A percentile compares a stretch with the other conserved stretches of the same genome.
Evolutionary conservation across 257 asterid genomes (phyloP).

Genomic region (Solanum sejunctum): DNA sequence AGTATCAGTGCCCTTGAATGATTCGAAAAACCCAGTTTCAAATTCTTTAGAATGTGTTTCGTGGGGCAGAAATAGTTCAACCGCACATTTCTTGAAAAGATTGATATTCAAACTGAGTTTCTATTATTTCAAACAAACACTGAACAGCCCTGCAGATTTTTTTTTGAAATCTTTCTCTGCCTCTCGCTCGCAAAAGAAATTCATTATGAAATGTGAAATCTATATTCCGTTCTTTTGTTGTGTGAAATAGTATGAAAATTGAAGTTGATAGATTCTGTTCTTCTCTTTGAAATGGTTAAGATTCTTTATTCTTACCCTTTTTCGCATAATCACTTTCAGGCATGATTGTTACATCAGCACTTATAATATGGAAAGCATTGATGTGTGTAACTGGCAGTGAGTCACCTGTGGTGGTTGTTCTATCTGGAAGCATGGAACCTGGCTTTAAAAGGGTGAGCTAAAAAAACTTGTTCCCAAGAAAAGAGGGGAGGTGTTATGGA

Average conservation of each 20-base stretch:
- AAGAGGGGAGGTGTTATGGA: neutral
- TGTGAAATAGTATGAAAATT: neutral
- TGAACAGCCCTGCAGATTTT: neutral
- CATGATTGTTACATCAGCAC: slow-evolving; percentile 94
- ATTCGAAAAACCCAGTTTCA: neutral
- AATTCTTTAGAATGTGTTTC: neutral
- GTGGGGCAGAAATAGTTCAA: neutral
- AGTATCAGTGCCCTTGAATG: neutral
- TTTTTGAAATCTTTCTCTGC: neutral
- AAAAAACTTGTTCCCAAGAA: neutral
- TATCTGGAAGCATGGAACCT: slow-evolving; percentile 99
- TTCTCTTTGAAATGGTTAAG: neutral
- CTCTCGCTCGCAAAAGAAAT: neutral
- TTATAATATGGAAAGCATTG: slow-evolving; percentile 95
- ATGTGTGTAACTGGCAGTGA: slow-evolving; percentile 96
- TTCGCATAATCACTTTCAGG: slow-evolving; percentile 32
- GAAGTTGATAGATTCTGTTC: neutral
- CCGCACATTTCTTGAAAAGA: neutral
- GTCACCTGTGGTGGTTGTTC: slow-evolving; percentile 99
- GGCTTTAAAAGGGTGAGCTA: slow-evolving; percentile 86
- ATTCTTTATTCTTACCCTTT: neutral
- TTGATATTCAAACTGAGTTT: neutral
- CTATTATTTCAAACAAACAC: neutral
- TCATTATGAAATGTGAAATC: neutral
- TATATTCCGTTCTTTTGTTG: neutral